Percentiles rank a stretch among this genome's conserved stretches.
phyloP scores from a whole-genome alignment of 1,284 basidiomycete genomes.

The Cryptococcus wingfieldii region DNA sequence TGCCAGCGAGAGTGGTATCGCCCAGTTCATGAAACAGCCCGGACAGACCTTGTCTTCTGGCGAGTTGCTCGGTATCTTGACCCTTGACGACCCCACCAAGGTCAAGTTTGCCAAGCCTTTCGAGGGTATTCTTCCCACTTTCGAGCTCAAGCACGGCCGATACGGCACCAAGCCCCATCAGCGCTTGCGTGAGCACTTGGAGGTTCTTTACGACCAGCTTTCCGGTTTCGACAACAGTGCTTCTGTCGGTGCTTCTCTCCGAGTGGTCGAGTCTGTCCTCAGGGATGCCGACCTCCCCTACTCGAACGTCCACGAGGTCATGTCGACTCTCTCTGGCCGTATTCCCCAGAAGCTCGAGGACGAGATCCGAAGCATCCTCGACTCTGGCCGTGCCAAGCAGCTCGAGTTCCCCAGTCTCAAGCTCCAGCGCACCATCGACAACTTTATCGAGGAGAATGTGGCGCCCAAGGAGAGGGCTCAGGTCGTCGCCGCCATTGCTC shows the following conservation, averaged over 20 bases:
- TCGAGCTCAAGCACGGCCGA: conserved; percentile 76
- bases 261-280: conserved; percentile 41
- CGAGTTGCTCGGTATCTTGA: conserved; percentile 95
- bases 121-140: conserved; percentile 80
- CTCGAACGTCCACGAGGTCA: conserved; percentile 75
- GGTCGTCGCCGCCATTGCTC: conserved; percentile 67
- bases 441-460: conserved; percentile 77
- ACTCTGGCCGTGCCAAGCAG: conserved; percentile 65
- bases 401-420: conserved; percentile 76
- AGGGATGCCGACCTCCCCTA: conserved; percentile 84
- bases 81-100: conserved; percentile 91
- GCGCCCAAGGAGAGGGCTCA: conserved; percentile 71
- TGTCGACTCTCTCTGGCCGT: conserved; percentile 86
- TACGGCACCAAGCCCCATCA: conserved; percentile 90
- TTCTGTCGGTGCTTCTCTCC: conserved; percentile 38
- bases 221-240: conserved; percentile 89
- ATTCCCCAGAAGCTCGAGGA: conserved; percentile 92
- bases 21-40: conserved; percentile 97
- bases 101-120: conserved; percentile 99
- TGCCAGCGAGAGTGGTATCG: conserved; percentile 90
- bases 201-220: conserved; percentile 84
- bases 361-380: conserved; percentile 71
- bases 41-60: conserved; percentile 96
- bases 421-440: conserved; percentile 59
- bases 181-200: conserved; percentile 69